These are phyloP conservation scores for Emiliania huxleyi DNA, from an alignment of 78 protist species.

Conservation along the genomic window DNA sequence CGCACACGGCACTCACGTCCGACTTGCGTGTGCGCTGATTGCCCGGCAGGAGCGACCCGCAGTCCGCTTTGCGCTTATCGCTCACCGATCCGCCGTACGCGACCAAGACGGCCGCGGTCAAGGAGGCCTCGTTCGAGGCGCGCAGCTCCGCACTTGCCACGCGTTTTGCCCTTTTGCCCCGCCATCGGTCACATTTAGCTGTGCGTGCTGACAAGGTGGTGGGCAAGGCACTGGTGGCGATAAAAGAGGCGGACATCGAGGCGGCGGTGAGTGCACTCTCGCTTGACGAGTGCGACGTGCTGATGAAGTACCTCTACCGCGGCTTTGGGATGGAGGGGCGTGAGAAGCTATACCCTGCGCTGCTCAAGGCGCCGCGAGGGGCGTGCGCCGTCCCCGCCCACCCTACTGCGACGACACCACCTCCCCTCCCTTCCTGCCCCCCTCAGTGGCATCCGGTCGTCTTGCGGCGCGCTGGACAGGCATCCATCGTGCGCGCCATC, in stretches of 20 bases:
- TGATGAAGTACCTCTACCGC: not conserved
- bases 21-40: too few relatives aligned
- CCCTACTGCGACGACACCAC: too few relatives aligned
- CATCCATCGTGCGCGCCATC: not conserved
- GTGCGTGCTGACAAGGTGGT: too few relatives aligned
- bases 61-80: not conserved
- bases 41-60: not conserved
- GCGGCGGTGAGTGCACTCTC: not conserved
- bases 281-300: not conserved
- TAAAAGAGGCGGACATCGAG: not conserved
- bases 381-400: too few relatives aligned
- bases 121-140: not conserved
- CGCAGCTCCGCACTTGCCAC: too few relatives aligned
- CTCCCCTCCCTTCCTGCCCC: too few relatives aligned
- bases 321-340: not conserved
- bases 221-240: not conserved
- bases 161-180: too few relatives aligned
- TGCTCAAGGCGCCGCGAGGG: too few relatives aligned
- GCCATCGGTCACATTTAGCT: too few relatives aligned
- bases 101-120: not conserved
- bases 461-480: not conserved
- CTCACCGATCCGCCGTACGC: not conserved
- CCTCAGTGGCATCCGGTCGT: not conserved
- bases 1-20: too few relatives aligned
- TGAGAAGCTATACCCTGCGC: not conserved